These are phyloP conservation scores for Sporopachydermia cereana DNA, from an alignment of 1,139 yeast genomes.

Conservation along the genomic window DNA sequence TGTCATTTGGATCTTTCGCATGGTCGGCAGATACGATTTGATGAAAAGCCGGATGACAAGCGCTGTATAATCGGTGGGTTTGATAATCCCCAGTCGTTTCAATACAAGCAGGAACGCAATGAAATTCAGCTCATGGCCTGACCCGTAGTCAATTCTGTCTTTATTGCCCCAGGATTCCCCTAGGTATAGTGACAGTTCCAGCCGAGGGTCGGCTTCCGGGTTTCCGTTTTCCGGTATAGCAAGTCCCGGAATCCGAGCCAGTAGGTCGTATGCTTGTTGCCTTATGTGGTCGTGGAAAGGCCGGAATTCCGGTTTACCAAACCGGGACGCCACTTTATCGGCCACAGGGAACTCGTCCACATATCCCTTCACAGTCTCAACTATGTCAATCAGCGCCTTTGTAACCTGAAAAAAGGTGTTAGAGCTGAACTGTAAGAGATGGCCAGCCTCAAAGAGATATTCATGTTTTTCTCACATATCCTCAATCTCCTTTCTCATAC, in stretches of 20 bases:
- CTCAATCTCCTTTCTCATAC: too few relatives aligned
- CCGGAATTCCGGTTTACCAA: constrained; percentile 84
- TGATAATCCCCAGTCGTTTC: constrained; percentile 29
- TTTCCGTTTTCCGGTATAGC: constrained; percentile 17
- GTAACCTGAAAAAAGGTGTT: not conserved
- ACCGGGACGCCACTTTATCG: constrained; percentile 62
- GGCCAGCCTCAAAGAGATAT: too few relatives aligned
- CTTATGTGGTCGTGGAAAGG: constrained; percentile 68
- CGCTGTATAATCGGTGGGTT: constrained; percentile 36
- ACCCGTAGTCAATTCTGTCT: constrained; percentile 85
- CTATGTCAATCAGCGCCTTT: constrained; percentile 25
- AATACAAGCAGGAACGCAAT: constrained; percentile 56
- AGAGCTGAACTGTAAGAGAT: too few relatives aligned
- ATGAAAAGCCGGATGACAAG: constrained; percentile 54
- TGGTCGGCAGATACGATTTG: constrained; percentile 34
- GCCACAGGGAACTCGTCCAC: constrained; percentile 57
- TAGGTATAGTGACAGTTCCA: constrained; percentile 43
- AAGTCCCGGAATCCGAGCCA: constrained; percentile 17
- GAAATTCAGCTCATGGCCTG: constrained; percentile 92
- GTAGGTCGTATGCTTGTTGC: constrained; percentile 20
- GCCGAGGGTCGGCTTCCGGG: constrained; percentile 15
- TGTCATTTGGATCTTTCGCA: constrained; percentile 27
- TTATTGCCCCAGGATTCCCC: constrained; percentile 76
- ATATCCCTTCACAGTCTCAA: constrained; percentile 34
- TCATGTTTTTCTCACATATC: too few relatives aligned